phyloP scores from a whole-genome alignment of 768 basidiomycete genomes.

The Hysterangium stoloniferum region DNA sequence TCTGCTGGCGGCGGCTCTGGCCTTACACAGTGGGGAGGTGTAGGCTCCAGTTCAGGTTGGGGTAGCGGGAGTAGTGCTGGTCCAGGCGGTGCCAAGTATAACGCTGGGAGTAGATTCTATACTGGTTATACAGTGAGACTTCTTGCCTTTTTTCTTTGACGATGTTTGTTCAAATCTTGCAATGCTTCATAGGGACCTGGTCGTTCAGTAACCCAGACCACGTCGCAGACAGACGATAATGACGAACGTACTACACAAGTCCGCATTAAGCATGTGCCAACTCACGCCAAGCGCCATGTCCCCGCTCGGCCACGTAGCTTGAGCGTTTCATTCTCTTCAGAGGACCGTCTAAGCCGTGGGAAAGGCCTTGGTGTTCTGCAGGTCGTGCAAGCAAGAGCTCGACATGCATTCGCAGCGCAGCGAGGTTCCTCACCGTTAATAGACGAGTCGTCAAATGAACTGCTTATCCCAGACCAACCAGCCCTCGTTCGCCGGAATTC shows the following conservation, averaged over 20 bases:
- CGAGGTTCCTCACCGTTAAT: conserved; percentile 15
- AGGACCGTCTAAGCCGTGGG: conserved; percentile 33
- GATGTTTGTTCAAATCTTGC: neutral
- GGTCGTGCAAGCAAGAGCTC: conserved; percentile 46
- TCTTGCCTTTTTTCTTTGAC: conserved; percentile 5
- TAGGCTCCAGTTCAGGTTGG: conserved; percentile 42
- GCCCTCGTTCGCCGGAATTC: conserved; percentile 42
- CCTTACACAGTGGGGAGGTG: conserved; percentile 34
- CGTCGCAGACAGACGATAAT: conserved; percentile 52
- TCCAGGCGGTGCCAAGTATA: conserved; percentile 66
- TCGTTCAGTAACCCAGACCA: conserved; percentile 67
- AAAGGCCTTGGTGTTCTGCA: conserved; percentile 48
- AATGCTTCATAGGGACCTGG: conserved; percentile 45
- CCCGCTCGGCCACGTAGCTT: conserved; percentile 46
- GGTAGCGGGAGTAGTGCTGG: conserved; percentile 52
- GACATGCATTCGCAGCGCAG: conserved; percentile 43
- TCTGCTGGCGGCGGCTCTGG: conserved; percentile 23
- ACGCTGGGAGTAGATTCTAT: conserved; percentile 65
- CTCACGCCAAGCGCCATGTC: conserved; percentile 21
- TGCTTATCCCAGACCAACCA: conserved; percentile 20
- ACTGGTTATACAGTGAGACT: conserved; percentile 54
- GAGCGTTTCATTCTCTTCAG: conserved; percentile 45
- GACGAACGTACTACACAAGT: conserved; percentile 38
- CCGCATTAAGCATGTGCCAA: conserved; percentile 13
- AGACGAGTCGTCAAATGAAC: conserved; percentile 15